Conservation (phyloP, 164 flowering plant species). For the Saururus chinensis region DNA sequence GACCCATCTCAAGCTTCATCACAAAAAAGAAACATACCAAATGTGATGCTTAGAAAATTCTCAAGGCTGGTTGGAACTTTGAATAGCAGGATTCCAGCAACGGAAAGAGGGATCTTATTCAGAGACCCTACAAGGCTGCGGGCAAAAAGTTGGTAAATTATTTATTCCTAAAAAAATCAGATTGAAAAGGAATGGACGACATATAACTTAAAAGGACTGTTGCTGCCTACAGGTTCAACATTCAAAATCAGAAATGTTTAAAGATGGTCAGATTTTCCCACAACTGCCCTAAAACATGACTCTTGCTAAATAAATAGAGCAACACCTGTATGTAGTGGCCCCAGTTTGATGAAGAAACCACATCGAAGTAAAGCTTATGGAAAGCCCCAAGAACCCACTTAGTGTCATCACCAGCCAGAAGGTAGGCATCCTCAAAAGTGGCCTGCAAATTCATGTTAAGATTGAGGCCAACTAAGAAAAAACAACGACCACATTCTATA, state of each 20-base stretch:
- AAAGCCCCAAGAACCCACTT: constrained; percentile 91
- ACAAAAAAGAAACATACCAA: constrained; percentile 40
- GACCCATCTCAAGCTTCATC: not conserved
- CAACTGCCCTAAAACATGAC: not conserved
- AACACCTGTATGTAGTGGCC: constrained; percentile 96
- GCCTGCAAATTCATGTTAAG: constrained; percentile 40
- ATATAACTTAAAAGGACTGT: too few species aligned
- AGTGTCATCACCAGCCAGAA: constrained; percentile 89
- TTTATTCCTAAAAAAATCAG: not conserved
- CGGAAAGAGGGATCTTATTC: constrained; percentile 89
- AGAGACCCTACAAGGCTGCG: constrained; percentile 94
- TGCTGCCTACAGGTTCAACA: not conserved
- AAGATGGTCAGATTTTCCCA: not conserved
- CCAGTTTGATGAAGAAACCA: constrained; percentile 99
- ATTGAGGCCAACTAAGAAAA: constrained; percentile 4
- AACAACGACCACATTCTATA: too few species aligned
- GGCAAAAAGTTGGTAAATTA: not conserved
- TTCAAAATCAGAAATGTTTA: not conserved
- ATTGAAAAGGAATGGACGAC: too few species aligned
- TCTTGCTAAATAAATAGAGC: not conserved
- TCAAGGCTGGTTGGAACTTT: constrained; percentile 91
- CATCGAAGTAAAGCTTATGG: constrained; percentile 98
- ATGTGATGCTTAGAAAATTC: constrained; percentile 81
- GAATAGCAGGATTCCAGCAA: constrained; percentile 82
- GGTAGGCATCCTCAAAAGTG: constrained; percentile 59